These are phyloP conservation scores for Striga asiatica DNA, from an alignment of 257 asterid genomes.

Conservation along the genomic window DNA sequence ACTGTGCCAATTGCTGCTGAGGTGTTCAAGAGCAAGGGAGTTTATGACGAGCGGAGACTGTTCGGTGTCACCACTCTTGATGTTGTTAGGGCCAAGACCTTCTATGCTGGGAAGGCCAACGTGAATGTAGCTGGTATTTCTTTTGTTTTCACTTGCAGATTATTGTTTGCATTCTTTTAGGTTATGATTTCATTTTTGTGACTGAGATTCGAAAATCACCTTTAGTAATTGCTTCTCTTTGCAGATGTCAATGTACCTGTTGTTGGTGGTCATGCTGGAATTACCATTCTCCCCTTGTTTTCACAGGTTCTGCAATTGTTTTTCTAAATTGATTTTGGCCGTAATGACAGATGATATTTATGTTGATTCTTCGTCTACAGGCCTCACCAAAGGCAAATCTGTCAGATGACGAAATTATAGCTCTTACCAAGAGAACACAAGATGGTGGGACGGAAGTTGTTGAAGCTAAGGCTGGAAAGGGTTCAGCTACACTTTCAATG, in stretches of 20 bases:
- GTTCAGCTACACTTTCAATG: slow-evolving; percentile 98
- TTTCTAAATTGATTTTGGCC: not conserved
- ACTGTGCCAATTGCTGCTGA: slow-evolving; percentile 96
- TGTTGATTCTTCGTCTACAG: slow-evolving; percentile 21
- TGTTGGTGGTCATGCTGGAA: slow-evolving; percentile 92
- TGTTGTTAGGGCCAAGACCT: slow-evolving; percentile 92
- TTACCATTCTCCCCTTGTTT: slow-evolving; percentile 89
- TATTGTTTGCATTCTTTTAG: not conserved
- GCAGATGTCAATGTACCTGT: slow-evolving; percentile 85
- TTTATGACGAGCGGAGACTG: slow-evolving; percentile 54
- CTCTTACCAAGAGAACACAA: slow-evolving; percentile 87
- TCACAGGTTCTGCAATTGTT: slow-evolving; percentile 44
- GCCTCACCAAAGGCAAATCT: slow-evolving; percentile 76
- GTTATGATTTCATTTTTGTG: not conserved
- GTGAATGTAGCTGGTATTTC: slow-evolving; percentile 58
- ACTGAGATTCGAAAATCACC: not conserved
- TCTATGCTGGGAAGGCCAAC: slow-evolving; percentile 79
- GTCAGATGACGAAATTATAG: slow-evolving; percentile 51
- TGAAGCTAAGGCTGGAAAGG: slow-evolving; percentile 97
- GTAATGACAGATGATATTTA: not conserved
- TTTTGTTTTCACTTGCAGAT: not conserved
- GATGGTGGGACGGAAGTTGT: slow-evolving; percentile 99
- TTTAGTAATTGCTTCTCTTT: not conserved
- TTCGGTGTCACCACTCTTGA: slow-evolving; percentile 94
- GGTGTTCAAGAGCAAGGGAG: slow-evolving; percentile 73